phyloP scores from a whole-genome alignment of 495 filamentous ascomycete species.

The Podospora pseudopauciseta region DNA sequence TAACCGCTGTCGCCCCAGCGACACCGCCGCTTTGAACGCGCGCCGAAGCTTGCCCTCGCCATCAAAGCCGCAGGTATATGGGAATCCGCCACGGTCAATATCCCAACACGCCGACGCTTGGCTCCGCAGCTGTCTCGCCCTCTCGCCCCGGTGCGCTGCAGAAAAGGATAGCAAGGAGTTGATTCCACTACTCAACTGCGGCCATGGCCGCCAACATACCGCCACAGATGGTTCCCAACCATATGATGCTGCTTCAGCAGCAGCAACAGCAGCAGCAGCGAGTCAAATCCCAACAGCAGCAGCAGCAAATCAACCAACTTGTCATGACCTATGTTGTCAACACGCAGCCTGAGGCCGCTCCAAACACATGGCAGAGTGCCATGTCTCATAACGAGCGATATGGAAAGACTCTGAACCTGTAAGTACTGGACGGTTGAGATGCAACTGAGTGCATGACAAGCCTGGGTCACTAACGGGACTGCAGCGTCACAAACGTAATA shows the following conservation, averaged over 20 bases:
- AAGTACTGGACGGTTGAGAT: slow-evolving; percentile 12
- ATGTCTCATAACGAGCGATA: slow-evolving; percentile 31
- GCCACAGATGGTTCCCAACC: slow-evolving; percentile 39
- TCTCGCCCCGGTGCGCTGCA: not conserved
- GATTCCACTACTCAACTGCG: slow-evolving; percentile 24
- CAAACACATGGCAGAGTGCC: slow-evolving; percentile 34
- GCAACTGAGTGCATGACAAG: not conserved
- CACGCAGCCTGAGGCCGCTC: slow-evolving; percentile 11
- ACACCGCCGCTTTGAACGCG: not conserved
- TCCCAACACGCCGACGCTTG: not conserved
- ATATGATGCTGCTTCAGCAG: slow-evolving; percentile 37
- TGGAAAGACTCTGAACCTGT: slow-evolving; percentile 38
- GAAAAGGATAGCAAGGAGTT: not conserved
- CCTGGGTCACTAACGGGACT: slow-evolving; percentile 4
- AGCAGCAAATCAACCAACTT: slow-evolving; percentile 17
- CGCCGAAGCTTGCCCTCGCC: not conserved
- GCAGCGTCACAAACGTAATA: slow-evolving; percentile 41
- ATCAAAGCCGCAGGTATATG: not conserved
- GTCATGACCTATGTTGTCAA: not conserved
- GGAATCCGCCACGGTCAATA: not conserved
- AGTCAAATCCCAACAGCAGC: no score
- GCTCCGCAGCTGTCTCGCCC: not conserved
- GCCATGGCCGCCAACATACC: slow-evolving; percentile 46
- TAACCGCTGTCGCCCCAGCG: not conserved
- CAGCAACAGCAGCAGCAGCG: slow-evolving; percentile 5